Conservation (phyloP, 768 basidiomycete genomes). For the Termitomyces sp. region DNA sequence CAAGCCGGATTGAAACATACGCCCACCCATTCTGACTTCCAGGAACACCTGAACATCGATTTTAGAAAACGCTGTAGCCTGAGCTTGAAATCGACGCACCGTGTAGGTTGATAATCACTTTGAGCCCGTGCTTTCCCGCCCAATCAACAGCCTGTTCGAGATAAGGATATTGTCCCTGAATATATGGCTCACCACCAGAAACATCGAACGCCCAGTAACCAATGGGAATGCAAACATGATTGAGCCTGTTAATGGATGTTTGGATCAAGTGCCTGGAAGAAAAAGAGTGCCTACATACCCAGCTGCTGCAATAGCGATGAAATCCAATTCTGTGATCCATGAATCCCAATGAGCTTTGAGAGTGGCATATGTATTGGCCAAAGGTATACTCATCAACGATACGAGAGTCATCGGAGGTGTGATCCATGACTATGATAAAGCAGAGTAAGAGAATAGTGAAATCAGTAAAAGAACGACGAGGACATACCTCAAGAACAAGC, state of each 20-base stretch:
- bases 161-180: slow-evolving; percentile 75
- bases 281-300: slow-evolving; percentile 42
- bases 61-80: too few relatives aligned
- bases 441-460: slow-evolving; percentile 2
- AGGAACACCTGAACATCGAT: slow-evolving; percentile 49
- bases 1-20: background rate
- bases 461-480: background rate
- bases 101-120: slow-evolving; percentile 79
- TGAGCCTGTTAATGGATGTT: slow-evolving; percentile 45
- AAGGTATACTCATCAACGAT: slow-evolving; percentile 83
- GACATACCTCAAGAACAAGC: slow-evolving; percentile 45
- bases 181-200: slow-evolving; percentile 55
- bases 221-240: slow-evolving; percentile 81
- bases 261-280: background rate
- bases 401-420: slow-evolving; percentile 57
- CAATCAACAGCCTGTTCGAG: slow-evolving; percentile 66
- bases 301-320: slow-evolving; percentile 66
- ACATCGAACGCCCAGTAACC: slow-evolving; percentile 87
- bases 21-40: slow-evolving; percentile 78
- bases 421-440: slow-evolving; percentile 60
- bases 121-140: slow-evolving; percentile 69
- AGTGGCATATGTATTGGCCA: slow-evolving; percentile 39
- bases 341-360: slow-evolving; percentile 74
- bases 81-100: slow-evolving; percentile 27
- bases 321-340: slow-evolving; percentile 84